Percentiles rank a stretch among this genome's conserved stretches.
phyloP scores from a whole-genome alignment of 331 rosid genomes.

The Malus hybrid region DNA sequence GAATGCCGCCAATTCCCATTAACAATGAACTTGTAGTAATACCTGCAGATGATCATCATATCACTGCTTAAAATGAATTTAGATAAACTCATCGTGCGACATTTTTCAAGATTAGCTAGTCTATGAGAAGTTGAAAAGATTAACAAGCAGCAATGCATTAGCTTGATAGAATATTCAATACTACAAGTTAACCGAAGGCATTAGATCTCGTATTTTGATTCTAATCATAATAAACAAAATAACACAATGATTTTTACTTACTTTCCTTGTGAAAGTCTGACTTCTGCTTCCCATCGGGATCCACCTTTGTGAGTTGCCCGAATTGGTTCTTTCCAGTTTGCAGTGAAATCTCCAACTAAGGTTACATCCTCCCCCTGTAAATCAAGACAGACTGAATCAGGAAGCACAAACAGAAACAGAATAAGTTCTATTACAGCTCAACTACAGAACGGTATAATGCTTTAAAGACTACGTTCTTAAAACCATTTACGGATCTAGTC shows the following conservation, averaged over 20 bases:
- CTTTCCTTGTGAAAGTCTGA: slow-evolving; percentile 94
- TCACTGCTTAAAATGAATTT: not conserved
- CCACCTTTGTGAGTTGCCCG: slow-evolving; percentile 69
- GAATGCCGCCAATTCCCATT: slow-evolving; percentile 95
- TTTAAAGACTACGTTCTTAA: not conserved
- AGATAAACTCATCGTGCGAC: not conserved
- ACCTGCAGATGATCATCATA: slow-evolving; percentile 38
- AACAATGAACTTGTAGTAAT: slow-evolving; percentile 76
- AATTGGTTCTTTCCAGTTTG: slow-evolving; percentile 86
- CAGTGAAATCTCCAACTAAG: slow-evolving; percentile 94
- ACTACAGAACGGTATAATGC: slow-evolving; percentile 3
- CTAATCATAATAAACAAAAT: not conserved
- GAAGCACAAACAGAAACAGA: slow-evolving; percentile 11
- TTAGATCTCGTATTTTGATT: not conserved
- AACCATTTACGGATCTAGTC: not conserved
- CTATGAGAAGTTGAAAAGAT: not conserved
- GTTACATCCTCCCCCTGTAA: slow-evolving; percentile 80
- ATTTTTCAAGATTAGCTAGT: not conserved
- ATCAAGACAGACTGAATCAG: slow-evolving; percentile 7
- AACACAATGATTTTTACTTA: slow-evolving; percentile 25
- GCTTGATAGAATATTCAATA: not conserved
- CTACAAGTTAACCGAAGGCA: not conserved
- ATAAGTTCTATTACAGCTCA: slow-evolving; percentile 2
- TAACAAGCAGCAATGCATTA: too few species aligned
- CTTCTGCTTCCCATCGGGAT: slow-evolving; percentile 71